Base-by-base conservation (phyloP, 139 green algal genomes). In the Micromonas pusilla region DNA sequence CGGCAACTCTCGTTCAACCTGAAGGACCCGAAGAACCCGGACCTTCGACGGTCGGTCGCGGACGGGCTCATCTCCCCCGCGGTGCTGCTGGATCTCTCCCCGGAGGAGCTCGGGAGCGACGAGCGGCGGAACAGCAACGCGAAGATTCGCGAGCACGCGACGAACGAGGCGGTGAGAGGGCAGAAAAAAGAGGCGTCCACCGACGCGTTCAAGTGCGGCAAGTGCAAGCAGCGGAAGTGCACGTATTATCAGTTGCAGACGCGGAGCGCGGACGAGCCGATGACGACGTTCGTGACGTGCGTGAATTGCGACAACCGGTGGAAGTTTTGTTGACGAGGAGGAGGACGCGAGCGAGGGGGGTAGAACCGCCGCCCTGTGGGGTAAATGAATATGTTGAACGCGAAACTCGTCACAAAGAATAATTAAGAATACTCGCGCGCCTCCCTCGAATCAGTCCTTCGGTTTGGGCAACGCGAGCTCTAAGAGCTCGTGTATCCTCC, bases 181-280 rank as follows among this genome's bases (percentile, higher is more conserved):
- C 67, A 82, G 36, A n/a, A 74, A n/a, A 73, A 79, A 67, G 74
- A 83, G 53, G 91, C 92, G 19, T 93, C 91, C 25, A 99, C 95
- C 3, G 92, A 98, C 84, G 87, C 92, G 85, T 99, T 99, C 85
- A 86, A 94, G 85, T 96, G 93, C 81, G 93, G 90, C 52, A 95
- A 94, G 70, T 98, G 94, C 88, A 89, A 87, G 76, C 87, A 98
- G 82, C 83, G 89, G 25, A 94, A 97, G 81, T 85, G 77, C 70
- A 91, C 85, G 4, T 94, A 91, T 73, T 93, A 88, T 78, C 90
- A 94, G 82, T 90, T 93, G 82, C 90, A 94, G 76, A 93, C 89
- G 53, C 70, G 87, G 20, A 85, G 53, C 45, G 89, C 87, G 34
- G 86, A 92, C 71, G 88, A 93, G 81, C 88, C 89, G 1, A 93